Base-by-base conservation (phyloP, 805 yeast species). In the Zygosaccharomyces kombuchaensis region DNA sequence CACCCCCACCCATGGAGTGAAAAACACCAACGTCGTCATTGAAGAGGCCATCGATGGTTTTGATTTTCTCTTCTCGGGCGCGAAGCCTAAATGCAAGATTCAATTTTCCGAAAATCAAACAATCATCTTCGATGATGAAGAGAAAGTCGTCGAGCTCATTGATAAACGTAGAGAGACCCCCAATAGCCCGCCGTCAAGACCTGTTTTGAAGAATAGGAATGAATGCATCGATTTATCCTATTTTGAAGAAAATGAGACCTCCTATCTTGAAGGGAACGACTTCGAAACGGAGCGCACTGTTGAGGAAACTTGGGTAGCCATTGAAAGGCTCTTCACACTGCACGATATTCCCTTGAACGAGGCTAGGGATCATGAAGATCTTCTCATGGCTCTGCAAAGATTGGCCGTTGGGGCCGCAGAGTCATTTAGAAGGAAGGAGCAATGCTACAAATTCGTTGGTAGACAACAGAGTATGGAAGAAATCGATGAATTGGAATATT, bases 401-500 rank as follows among this genome's bases (percentile, higher is more conserved):
- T 10, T 38, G 25, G 23, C 41, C 13, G 9, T n/a, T n/a, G 34
- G 34, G 10, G 41, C 27, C 7, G 34, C 27, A 6, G 34, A 26
- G 16, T 19, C 41, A 8, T 38, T 38, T 12, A 38, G 31, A 26
- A 21, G 26, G 14, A 38, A 31, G 12, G 41, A 38, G 16, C 34
- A 27, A 17, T 38, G 41, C 12, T 38, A 38, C 16, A 38, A 38
- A 17, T 38, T 27, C 14, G 41, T 38, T 22, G 41, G 41, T 4
- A 38, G 41, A 16, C 30, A 27, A 6, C 34, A 38, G 14, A 17
- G 41, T 6, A 38, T 27, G 9, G 41, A 38, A 22, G 41, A 38
- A 10, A 16, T 38, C 5, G 34, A 38, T 27, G 34, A 38, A 19
- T 17, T 38, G 9, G 34, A 38, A 14, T 27, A 26, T 27, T n/a